Conservation (phyloP, 352 stramenopile genomes). For the Globisporangium cederbergense region DNA sequence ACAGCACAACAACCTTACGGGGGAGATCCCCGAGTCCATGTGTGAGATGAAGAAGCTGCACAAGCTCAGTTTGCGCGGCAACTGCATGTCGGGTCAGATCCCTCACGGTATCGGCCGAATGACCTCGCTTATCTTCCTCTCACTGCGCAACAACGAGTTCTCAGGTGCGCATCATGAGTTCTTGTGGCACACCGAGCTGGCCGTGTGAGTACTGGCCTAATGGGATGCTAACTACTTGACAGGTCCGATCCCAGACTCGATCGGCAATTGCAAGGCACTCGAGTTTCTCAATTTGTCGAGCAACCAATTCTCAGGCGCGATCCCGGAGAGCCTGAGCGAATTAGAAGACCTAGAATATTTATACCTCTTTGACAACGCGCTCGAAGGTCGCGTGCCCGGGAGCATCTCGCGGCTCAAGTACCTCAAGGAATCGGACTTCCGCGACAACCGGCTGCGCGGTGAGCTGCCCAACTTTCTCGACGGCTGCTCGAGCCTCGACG, state of each 20-base stretch:
- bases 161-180: slow-evolving; percentile 17
- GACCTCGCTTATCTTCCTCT: slow-evolving; percentile 75
- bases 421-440: slow-evolving; percentile 77
- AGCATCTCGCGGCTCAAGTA: slow-evolving; percentile 72
- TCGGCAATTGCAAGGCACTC: slow-evolving; percentile 69
- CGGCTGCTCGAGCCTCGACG: slow-evolving; percentile 71
- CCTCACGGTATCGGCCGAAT: slow-evolving; percentile 60
- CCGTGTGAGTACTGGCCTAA: no score
- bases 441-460: slow-evolving; percentile 66
- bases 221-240: not conserved
- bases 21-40: slow-evolving; percentile 43
- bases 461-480: slow-evolving; percentile 83
- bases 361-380: slow-evolving; percentile 84
- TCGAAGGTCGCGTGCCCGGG: slow-evolving; percentile 64
- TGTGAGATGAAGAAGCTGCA: slow-evolving; percentile 54
- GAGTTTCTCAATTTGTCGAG: slow-evolving; percentile 86
- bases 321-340: slow-evolving; percentile 67
- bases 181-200: no score
- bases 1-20: slow-evolving; percentile 80
- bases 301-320: slow-evolving; percentile 69
- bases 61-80: slow-evolving; percentile 75
- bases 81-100: slow-evolving; percentile 68
- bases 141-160: slow-evolving; percentile 83
- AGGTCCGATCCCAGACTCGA: slow-evolving; percentile 59
- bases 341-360: slow-evolving; percentile 78